Evolutionary conservation across 768 basidiomycete genomes (phyloP).

Genomic region (Candolleomyces aberdarensis): DNA sequence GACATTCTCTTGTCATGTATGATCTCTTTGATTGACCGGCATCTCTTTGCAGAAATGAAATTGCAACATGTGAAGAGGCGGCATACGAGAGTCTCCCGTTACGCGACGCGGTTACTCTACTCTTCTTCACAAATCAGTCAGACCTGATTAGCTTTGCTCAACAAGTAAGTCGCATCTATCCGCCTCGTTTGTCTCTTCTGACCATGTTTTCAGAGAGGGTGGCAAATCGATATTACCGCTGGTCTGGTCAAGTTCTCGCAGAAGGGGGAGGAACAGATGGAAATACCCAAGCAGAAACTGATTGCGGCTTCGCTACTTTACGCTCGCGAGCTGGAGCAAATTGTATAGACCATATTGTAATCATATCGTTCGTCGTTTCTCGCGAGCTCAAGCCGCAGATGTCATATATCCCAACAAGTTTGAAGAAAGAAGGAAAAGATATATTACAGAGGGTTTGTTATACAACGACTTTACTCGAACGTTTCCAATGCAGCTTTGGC

Average conservation of each 20-base stretch:
- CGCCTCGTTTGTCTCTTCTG: slow-evolving; percentile 5
- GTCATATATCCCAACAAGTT: no score
- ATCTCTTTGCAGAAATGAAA: slow-evolving; percentile 70
- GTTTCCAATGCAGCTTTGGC: slow-evolving; percentile 83
- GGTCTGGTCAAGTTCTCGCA: slow-evolving; percentile 74
- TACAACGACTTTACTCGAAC: slow-evolving; percentile 34
- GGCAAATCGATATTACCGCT: slow-evolving; percentile 74
- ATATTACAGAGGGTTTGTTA: slow-evolving; percentile 16
- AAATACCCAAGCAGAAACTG: slow-evolving; percentile 83
- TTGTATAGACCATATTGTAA: slow-evolving; percentile 52
- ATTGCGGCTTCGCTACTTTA: slow-evolving; percentile 76
- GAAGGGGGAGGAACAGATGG: slow-evolving; percentile 77
- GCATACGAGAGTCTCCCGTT: slow-evolving; percentile 91
- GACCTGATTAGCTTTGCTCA: slow-evolving; percentile 84
- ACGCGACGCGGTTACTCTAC: slow-evolving; percentile 82
- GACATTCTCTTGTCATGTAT: not conserved
- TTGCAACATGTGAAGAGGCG: slow-evolving; percentile 92
- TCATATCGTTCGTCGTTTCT: slow-evolving; percentile 10
- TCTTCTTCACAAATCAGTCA: slow-evolving; percentile 85
- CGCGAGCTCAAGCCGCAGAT: not conserved
- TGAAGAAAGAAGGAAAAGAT: not conserved
- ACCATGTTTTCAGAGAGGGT: slow-evolving; percentile 58
- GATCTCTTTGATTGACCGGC: not conserved
- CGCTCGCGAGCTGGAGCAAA: slow-evolving; percentile 87
- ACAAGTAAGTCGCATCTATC: slow-evolving; percentile 41